Evolutionary conservation across 2,329 filamentous ascomycete genomes (phyloP).

Genomic region (Sporothrix luriei): DNA sequence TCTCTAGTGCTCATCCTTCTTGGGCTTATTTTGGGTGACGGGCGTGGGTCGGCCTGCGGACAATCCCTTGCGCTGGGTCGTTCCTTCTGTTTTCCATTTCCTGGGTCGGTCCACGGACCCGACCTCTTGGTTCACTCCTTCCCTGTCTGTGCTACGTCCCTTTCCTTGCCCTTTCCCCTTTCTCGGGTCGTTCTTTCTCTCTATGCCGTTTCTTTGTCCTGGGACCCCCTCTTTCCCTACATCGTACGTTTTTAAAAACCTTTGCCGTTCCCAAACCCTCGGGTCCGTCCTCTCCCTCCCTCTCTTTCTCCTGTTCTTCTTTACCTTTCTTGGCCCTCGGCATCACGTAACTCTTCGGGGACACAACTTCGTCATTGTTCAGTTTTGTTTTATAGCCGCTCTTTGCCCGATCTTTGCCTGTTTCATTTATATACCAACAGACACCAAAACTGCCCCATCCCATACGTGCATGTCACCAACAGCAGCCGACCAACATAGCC

Average conservation of each 20-base stretch:
- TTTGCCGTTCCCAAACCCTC: slow-evolving; percentile 18
- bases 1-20: too few species aligned
- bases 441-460: not conserved
- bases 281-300: slow-evolving; percentile 1
- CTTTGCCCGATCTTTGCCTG: not conserved
- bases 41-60: not conserved
- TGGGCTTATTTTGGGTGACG: too few species aligned
- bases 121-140: slow-evolving; percentile 16
- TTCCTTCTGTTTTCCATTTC: not conserved
- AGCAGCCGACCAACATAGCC: not conserved
- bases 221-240: not conserved
- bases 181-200: not conserved
- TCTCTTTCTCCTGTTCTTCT: not conserved
- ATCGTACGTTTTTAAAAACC: not conserved
- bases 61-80: slow-evolving; percentile 14
- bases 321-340: not conserved
- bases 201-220: not conserved
- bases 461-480: not conserved
- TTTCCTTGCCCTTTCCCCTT: not conserved
- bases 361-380: not conserved
- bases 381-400: not conserved
- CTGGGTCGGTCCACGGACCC: slow-evolving; percentile 9
- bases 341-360: not conserved
- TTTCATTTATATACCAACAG: not conserved
- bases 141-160: slow-evolving; percentile 1